A percentile compares a stretch with the other conserved stretches of the same genome.
Conservation (phyloP, 1,284 basidiomycete species). For the Mycena sp. region DNA sequence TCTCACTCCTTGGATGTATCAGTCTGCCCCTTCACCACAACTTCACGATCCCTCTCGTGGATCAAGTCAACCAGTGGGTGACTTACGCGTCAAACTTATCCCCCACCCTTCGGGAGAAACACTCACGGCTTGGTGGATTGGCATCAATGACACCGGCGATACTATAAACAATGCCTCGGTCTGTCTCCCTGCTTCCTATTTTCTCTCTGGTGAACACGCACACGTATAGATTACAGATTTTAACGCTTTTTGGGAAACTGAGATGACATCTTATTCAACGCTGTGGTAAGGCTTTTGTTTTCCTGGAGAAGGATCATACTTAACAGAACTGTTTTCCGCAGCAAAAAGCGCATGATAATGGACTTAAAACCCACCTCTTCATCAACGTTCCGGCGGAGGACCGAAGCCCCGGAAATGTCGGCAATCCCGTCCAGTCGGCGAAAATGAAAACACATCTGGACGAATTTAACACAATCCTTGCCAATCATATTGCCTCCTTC, state of each 20-base stretch:
- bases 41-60: conserved; percentile 58
- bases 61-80: conserved; percentile 57
- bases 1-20: not conserved
- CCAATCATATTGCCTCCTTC: conserved; percentile 47
- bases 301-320: not conserved
- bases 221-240: conserved; percentile 55
- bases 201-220: not conserved
- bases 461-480: conserved; percentile 54
- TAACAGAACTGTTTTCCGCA: conserved; percentile 27
- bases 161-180: conserved; percentile 56
- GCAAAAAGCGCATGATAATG: conserved; percentile 53
- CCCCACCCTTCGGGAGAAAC: conserved; percentile 55
- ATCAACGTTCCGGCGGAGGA: conserved; percentile 65
- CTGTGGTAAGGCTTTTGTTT: conserved; percentile 50
- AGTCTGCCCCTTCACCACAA: conserved; percentile 53
- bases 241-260: conserved; percentile 57
- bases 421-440: conserved; percentile 41
- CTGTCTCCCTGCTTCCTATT: conserved; percentile 16
- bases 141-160: conserved; percentile 67
- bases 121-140: conserved; percentile 66
- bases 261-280: conserved; percentile 62
- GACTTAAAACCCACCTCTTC: conserved; percentile 59
- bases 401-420: conserved; percentile 51
- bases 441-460: conserved; percentile 50
- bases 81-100: conserved; percentile 53